These are phyloP conservation scores for Alternaria infectoria DNA, from an alignment of 2,329 filamentous ascomycete genomes.

Conservation along the genomic window DNA sequence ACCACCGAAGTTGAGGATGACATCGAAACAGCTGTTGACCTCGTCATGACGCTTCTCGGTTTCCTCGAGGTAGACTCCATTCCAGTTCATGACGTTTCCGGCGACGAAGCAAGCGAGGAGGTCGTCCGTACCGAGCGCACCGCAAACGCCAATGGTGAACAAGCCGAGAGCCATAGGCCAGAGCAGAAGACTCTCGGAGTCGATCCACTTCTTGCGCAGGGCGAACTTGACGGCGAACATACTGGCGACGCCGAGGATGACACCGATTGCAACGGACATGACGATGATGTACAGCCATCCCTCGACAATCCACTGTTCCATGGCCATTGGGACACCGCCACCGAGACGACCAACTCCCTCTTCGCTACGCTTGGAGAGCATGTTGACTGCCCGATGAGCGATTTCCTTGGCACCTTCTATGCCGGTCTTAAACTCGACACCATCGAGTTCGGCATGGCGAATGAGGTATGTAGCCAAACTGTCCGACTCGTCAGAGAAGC, in stretches of 20 bases:
- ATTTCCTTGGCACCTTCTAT: neutral
- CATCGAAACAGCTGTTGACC: slow-evolving; percentile 65
- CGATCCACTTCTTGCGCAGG: slow-evolving; percentile 54
- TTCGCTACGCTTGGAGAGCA: slow-evolving; percentile 16
- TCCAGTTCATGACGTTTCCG: slow-evolving; percentile 67
- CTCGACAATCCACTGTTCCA: slow-evolving; percentile 65
- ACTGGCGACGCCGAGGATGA: slow-evolving; percentile 57
- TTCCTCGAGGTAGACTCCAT: slow-evolving; percentile 65
- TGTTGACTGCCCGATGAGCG: slow-evolving; percentile 1
- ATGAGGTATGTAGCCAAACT: slow-evolving; percentile 62
- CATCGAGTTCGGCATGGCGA: slow-evolving; percentile 55
- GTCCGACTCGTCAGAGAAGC: neutral
- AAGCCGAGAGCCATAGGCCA: slow-evolving; percentile 57
- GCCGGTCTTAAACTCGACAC: slow-evolving; percentile 30
- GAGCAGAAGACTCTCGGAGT: slow-evolving; percentile 60
- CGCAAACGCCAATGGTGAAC: slow-evolving; percentile 64
- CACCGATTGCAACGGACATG: slow-evolving; percentile 61
- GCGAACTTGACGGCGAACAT: slow-evolving; percentile 55
- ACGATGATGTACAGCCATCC: slow-evolving; percentile 66
- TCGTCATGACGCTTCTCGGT: slow-evolving; percentile 64
- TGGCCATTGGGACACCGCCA: slow-evolving; percentile 58
- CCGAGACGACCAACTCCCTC: slow-evolving; percentile 59
- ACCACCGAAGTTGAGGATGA: slow-evolving; percentile 65
- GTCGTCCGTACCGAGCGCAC: slow-evolving; percentile 63
- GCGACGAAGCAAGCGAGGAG: slow-evolving; percentile 67